phyloP scores from a whole-genome alignment of 129 eudicot species.

The Flaveria sonorensis region DNA sequence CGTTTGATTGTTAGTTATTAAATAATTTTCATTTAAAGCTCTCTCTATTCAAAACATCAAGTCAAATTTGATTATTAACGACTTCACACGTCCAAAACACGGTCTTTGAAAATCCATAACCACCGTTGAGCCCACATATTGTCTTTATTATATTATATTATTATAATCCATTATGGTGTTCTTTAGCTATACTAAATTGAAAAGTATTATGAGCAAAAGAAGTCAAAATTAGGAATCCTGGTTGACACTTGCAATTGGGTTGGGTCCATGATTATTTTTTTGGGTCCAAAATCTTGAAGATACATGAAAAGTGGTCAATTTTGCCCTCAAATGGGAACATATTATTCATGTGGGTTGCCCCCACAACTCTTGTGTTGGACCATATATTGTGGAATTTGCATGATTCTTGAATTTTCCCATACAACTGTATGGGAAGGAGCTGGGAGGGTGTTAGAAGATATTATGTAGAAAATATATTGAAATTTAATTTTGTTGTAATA shows the following conservation, averaged over 20 bases:
- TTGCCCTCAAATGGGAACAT: neutral
- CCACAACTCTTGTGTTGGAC: slow-evolving; percentile 1
- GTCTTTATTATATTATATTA: neutral
- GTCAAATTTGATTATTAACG: neutral
- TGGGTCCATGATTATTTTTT: neutral
- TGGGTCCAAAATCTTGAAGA: slow-evolving; percentile 6
- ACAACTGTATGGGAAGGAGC: neutral
- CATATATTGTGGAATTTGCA: neutral
- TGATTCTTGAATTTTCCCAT: neutral
- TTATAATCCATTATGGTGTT: slow-evolving; percentile 16
- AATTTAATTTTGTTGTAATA: too few relatives aligned
- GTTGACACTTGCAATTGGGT: neutral
- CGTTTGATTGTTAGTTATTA: neutral
- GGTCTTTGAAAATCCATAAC: neutral
- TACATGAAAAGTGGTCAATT: neutral
- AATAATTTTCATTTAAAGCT: too few relatives aligned
- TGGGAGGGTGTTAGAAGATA: neutral
- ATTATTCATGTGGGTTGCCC: slow-evolving; percentile 6
- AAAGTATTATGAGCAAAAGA: neutral
- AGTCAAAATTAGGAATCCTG: neutral
- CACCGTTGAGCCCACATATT: neutral
- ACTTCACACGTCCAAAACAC: neutral
- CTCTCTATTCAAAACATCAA: too few relatives aligned
- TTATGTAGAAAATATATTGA: too few relatives aligned
- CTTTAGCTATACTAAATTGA: neutral